A percentile compares a stretch with the other conserved stretches of the same genome.
These are phyloP conservation scores for Cyclostephanos tholiformis DNA, from an alignment of 108 stramenopile genomes.

Conservation along the genomic window DNA sequence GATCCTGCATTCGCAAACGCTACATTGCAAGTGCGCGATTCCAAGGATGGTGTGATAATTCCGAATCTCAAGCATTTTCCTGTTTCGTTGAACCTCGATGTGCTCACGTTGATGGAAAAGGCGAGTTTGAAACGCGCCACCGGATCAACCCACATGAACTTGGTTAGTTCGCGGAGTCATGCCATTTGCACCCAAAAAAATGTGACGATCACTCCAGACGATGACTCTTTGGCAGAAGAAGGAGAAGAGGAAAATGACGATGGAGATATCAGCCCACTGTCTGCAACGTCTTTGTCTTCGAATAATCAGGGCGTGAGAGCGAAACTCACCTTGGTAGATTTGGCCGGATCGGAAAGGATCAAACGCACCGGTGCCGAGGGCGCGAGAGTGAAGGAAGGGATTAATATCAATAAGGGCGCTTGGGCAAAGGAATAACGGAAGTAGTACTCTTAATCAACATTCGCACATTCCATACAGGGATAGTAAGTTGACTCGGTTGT, in stretches of 20 bases:
- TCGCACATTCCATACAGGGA: constrained; percentile 91
- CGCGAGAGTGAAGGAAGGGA: constrained; percentile 77
- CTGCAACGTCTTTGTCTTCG: neutral
- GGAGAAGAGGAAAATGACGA: constrained; percentile 10
- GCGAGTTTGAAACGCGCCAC: constrained; percentile 70
- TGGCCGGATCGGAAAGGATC: constrained; percentile 80
- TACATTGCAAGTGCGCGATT: constrained; percentile 56
- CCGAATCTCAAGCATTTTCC: constrained; percentile 56
- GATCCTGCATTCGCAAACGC: constrained; percentile 23
- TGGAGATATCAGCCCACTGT: constrained; percentile 17
- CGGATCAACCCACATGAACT: constrained; percentile 93
- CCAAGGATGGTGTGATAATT: constrained; percentile 70
- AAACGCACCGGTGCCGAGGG: constrained; percentile 78
- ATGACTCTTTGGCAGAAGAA: neutral
- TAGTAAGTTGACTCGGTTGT: constrained; percentile 67
- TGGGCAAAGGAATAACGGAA: constrained; percentile 27
- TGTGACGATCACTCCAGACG: constrained; percentile 53
- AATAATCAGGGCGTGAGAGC: constrained; percentile 6
- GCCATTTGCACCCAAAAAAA: constrained; percentile 88
- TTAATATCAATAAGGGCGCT: constrained; percentile 89
- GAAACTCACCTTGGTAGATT: constrained; percentile 47
- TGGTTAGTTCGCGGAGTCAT: constrained; percentile 82
- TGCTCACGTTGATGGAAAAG: constrained; percentile 62
- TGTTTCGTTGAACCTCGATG: constrained; percentile 57
- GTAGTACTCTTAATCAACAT: neutral